A percentile compares a stretch with the other conserved stretches of the same genome.
phyloP scores from a whole-genome alignment of 2,329 filamentous ascomycete genomes.

The Alternaria infectoria region DNA sequence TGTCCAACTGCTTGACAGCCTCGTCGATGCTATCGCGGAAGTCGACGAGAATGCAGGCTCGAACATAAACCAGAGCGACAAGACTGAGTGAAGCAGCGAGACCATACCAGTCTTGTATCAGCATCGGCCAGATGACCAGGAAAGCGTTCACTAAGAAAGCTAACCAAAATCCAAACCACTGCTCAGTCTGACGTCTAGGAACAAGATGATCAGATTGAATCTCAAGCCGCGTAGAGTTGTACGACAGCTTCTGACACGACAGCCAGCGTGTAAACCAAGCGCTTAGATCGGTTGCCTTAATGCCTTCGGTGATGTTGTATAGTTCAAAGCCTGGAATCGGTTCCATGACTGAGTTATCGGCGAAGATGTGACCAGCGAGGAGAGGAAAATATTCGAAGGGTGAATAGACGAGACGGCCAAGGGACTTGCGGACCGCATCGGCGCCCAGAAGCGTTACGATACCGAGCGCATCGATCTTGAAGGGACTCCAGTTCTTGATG shows the following conservation, averaged over 20 bases:
- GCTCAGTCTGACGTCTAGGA: not conserved
- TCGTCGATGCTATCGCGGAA: not conserved
- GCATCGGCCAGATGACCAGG: not conserved
- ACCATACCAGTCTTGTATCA: not conserved
- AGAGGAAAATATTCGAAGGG: not conserved
- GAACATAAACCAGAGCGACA: not conserved
- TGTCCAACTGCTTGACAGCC: not conserved
- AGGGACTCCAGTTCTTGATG: not conserved
- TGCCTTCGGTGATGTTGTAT: conserved; percentile 9
- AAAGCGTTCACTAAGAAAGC: not conserved
- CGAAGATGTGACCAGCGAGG: conserved; percentile 1
- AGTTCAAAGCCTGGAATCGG: conserved; percentile 2
- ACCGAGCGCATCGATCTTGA: not conserved
- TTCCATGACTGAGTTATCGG: conserved; percentile 1
- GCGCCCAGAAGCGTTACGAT: not conserved
- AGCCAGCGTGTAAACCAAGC: conserved; percentile 12
- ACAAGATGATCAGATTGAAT: not conserved
- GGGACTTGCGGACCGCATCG: not conserved
- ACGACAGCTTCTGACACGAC: not conserved
- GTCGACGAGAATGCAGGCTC: not conserved
- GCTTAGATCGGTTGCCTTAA: conserved; percentile 6
- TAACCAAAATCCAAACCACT: not conserved
- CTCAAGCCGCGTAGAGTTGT: not conserved
- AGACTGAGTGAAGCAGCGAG: not conserved
- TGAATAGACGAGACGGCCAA: not conserved